Conservation (phyloP, 2,329 filamentous ascomycete species). For the Periconia macrospinosa region DNA sequence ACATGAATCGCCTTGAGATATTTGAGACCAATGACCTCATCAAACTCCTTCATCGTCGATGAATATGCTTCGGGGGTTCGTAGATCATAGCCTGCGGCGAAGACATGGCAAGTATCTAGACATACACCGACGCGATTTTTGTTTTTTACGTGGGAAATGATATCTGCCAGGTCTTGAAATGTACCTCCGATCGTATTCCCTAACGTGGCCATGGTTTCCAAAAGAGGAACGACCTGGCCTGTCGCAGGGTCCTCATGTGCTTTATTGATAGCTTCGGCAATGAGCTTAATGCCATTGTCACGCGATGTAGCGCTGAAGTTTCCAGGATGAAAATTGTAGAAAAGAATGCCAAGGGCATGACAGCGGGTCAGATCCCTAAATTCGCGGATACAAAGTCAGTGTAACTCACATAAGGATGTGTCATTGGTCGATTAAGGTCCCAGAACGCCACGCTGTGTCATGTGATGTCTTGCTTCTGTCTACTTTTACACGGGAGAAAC, state of each 20-base stretch:
- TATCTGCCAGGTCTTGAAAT: constrained; percentile 83
- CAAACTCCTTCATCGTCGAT: constrained; percentile 74
- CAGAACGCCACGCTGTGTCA: too few species aligned
- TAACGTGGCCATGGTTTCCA: constrained; percentile 91
- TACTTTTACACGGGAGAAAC: too few species aligned
- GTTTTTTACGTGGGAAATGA: constrained; percentile 78
- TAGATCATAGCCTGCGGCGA: constrained; percentile 91
- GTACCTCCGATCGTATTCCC: constrained; percentile 85
- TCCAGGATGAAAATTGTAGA: constrained; percentile 99
- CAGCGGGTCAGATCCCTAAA: constrained; percentile 73
- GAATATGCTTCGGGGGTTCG: constrained; percentile 73
- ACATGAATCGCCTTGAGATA: constrained; percentile 87
- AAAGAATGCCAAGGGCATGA: constrained; percentile 77
- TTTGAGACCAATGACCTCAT: constrained; percentile 71
- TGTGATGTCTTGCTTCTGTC: too few species aligned
- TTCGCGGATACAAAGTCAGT: too few species aligned
- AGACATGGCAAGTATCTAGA: constrained; percentile 94
- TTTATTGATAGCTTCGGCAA: constrained; percentile 79
- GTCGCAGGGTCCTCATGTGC: constrained; percentile 72
- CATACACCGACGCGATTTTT: constrained; percentile 89
- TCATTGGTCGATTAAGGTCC: too few species aligned
- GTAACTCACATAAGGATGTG: too few species aligned
- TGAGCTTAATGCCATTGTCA: constrained; percentile 71
- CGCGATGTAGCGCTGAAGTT: constrained; percentile 70
- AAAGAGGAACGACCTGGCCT: constrained; percentile 73